These are phyloP conservation scores for Diplodia corticola DNA, from an alignment of 2,329 filamentous ascomycete species.

Conservation along the genomic window DNA sequence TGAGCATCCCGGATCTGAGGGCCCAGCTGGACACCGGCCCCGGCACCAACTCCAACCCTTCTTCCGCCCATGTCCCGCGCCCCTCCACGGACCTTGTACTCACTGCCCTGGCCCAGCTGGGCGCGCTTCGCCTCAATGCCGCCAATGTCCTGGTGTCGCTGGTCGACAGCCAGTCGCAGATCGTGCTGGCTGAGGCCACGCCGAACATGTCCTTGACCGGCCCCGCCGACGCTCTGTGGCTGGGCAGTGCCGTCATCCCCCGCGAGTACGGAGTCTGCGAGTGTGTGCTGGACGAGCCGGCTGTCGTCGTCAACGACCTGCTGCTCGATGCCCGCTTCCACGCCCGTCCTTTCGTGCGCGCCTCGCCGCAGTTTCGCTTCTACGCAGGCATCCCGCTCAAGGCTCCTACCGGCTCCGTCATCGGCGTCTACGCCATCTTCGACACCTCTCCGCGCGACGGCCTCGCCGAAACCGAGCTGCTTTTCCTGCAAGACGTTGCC, in stretches of 20 bases:
- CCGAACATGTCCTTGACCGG: constrained; percentile 29
- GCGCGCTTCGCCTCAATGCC: constrained; percentile 40
- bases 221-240: constrained; percentile 34
- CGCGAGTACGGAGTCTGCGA: constrained; percentile 36
- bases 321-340: neutral
- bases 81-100: constrained; percentile 35
- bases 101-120: constrained; percentile 41
- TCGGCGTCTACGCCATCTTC: constrained; percentile 32
- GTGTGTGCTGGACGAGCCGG: neutral
- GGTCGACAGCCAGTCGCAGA: constrained; percentile 40
- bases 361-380: constrained; percentile 28
- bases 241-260: constrained; percentile 36
- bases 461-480: constrained; percentile 26
- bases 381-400: constrained; percentile 32
- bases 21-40: neutral
- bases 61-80: constrained; percentile 29
- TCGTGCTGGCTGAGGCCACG: constrained; percentile 40
- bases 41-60: constrained; percentile 13
- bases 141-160: constrained; percentile 40
- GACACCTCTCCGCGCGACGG: constrained; percentile 29
- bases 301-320: constrained; percentile 1
- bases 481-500: constrained; percentile 35
- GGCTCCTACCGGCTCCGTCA: constrained; percentile 29
- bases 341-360: constrained; percentile 25
- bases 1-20: neutral